Base-by-base conservation (phyloP, 306 rosid species). In the Begonia fuchsioides region DNA sequence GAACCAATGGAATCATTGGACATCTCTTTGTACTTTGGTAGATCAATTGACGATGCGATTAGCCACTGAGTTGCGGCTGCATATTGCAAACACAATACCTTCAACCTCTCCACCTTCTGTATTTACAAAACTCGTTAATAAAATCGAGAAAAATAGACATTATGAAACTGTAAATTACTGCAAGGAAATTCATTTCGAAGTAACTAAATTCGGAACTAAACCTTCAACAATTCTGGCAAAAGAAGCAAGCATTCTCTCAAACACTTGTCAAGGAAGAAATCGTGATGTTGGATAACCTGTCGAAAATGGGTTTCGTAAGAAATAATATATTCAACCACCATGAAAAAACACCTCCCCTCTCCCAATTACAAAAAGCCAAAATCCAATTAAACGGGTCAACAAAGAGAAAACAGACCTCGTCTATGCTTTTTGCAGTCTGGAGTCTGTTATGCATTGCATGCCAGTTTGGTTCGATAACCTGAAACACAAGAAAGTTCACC, bases 401-500 rank as follows among this genome's bases (percentile, higher is more conserved):
- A 14, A 13, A 43, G 12, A 40, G 46, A 47, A 17, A 48, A 54
- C 54, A 43, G 51, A 81, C 97, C 87, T 90, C 97, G 55, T 90
- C 97, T 70, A 90, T 72, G 74, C 95, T 84, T 64, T 76, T 90
- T 52, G 95, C 90, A 40, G 90, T 72, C 66, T 84, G 93, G 69
- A 90, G 81, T 66, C 87, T 69, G 66, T 54, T 72, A 72, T 79
- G 77, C 97, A 90, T 81, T 68, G 81, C 68, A 61, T 90, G 97
- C 92, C 97, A 90, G 61, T 79, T 90, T 58, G 95, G 95, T 67
- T 90, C 97, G 59, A 90, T 72, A 68, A 90, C 97, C 97, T 90
- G 75, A 40, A 32, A 60, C 41, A 13, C 45, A 41, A 45, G 18
- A 43, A 70, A 32, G 38, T 5, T 41, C 41, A 2, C 35, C 35